Evolutionary conservation across 2,329 filamentous ascomycete genomes (phyloP).

Genomic region (Phoma sp.): DNA sequence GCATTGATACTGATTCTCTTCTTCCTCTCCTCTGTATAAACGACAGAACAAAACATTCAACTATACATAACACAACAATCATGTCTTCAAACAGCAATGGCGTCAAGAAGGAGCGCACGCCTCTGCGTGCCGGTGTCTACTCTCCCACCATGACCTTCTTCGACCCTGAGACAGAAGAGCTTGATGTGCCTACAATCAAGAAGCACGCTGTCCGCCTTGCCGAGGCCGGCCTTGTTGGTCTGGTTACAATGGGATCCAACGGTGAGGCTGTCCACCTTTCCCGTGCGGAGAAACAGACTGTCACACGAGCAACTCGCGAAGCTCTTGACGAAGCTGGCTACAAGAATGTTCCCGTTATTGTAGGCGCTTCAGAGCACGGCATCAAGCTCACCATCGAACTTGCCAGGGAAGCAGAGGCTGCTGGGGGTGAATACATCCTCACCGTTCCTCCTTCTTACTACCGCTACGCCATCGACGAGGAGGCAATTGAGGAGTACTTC

Average conservation of each 20-base stretch:
- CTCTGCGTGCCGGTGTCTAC: constrained; percentile 83
- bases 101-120: constrained; percentile 53
- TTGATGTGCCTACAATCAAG: constrained; percentile 81
- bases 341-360: constrained; percentile 76
- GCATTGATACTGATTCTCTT: constrained; percentile 21
- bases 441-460: constrained; percentile 86
- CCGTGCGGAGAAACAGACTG: constrained; percentile 75
- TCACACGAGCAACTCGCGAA: constrained; percentile 79
- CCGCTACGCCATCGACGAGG: constrained; percentile 76
- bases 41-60: constrained; percentile 16
- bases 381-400: constrained; percentile 82
- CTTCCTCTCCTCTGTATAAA: constrained; percentile 23
- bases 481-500: constrained; percentile 77
- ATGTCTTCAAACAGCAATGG: constrained; percentile 49
- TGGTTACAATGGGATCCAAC: constrained; percentile 90
- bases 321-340: constrained; percentile 84
- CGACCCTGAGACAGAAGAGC: constrained; percentile 80
- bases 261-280: constrained; percentile 88
- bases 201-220: constrained; percentile 81
- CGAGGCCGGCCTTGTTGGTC: constrained; percentile 77
- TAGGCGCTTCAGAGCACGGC: constrained; percentile 82
- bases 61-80: constrained; percentile 19
- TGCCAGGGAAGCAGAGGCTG: constrained; percentile 69
- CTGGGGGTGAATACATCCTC: constrained; percentile 81
- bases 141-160: constrained; percentile 93